Base-by-base conservation (phyloP, 1,284 basidiomycete species). In the Blastosporella zonata region DNA sequence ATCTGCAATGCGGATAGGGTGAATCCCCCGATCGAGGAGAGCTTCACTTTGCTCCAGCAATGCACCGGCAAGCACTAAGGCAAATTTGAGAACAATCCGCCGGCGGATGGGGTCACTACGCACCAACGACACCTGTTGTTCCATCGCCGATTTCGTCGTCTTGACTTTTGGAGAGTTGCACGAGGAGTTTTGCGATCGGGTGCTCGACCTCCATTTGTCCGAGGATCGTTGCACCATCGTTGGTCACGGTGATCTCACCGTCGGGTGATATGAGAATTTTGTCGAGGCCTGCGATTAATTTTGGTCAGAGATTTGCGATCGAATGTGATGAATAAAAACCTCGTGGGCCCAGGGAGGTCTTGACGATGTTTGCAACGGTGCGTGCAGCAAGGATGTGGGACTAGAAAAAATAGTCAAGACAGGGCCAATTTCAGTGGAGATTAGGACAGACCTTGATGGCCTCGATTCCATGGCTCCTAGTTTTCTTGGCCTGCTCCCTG, bases 71-170 rank as follows among this genome's bases (percentile, higher is more conserved):
- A 99, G 87, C 1, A 99, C 96, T 93, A 55, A n/a, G 35, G n/a
- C n/a, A 23, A 35, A 7, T 41, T 35, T 57, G 21, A 61, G 36
- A 40, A 45, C 10, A n/a, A n/a, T 43, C 22, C 5, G 17, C 39
- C 12, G 44, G 15, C 47, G 29, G 20, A 31, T 43, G 13, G 10
- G 33, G 13, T 27, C n/a, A 15, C 29, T 37, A 79, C 92, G 67
- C 66, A 94, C 93, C 93, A 59, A 98, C 96, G 53, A 99, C 96
- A 69, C 96, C 97, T 28, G 96, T 99, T 8, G 96, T 99, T 49
- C 96, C 97, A 71, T 99, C 96, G 41, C 97, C 96, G 67, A 99
- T 97, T 75, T 99, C 96, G 69, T 98, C 95, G 66, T 99, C 96
- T 74, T 99, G 96, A 64, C 90, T 94, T 74, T 95, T 95, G 42